These are phyloP conservation scores for Rhexocercosporidium sp. DNA, from an alignment of 2,329 filamentous ascomycete species.

Conservation along the genomic window DNA sequence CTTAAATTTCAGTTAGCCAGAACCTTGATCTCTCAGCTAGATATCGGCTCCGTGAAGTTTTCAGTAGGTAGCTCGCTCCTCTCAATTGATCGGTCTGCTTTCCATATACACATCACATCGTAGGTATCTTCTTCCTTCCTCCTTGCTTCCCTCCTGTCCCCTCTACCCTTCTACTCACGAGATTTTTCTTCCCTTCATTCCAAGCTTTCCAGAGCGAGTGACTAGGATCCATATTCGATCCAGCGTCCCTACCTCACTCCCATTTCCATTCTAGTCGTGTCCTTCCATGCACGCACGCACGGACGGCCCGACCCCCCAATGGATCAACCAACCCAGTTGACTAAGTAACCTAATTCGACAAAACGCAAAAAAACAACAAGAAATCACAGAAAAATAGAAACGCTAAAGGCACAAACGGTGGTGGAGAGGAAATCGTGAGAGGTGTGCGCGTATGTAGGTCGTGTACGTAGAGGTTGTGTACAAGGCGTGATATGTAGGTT, in stretches of 20 bases:
- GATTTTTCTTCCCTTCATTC: not conserved
- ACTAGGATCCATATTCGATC: not conserved
- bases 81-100: not conserved
- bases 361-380: slow-evolving; percentile 17
- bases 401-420: slow-evolving; percentile 34
- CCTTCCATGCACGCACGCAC: not conserved
- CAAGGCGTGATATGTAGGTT: slow-evolving; percentile 10
- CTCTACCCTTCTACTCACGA: not conserved
- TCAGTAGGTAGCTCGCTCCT: not conserved
- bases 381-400: slow-evolving; percentile 18
- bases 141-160: not conserved
- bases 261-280: not conserved
- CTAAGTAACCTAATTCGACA: slow-evolving; percentile 1
- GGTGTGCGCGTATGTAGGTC: not conserved
- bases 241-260: not conserved
- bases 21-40: not conserved
- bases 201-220: not conserved
- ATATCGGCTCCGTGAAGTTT: not conserved
- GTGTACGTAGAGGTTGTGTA: slow-evolving; percentile 5
- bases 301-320: not conserved
- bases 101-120: slow-evolving; percentile 1
- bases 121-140: not conserved
- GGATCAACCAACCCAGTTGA: slow-evolving; percentile 10
- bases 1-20: not conserved
- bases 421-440: slow-evolving; percentile 11